Conservation (phyloP, 2,329 filamentous ascomycete genomes). For the Colletotrichum navitas region DNA sequence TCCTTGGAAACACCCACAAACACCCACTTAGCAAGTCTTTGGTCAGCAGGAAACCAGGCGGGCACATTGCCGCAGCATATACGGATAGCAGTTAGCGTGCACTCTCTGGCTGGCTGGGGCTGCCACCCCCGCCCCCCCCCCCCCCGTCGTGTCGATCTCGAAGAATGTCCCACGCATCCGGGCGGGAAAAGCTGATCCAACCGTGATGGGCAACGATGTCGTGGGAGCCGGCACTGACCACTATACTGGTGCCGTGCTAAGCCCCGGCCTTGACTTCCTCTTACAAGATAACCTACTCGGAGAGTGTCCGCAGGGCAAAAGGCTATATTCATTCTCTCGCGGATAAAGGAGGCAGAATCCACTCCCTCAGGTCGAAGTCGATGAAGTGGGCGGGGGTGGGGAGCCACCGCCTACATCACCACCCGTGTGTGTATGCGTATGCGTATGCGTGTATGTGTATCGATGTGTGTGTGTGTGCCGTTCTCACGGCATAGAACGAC, state of each 20-base stretch:
- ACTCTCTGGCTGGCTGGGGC: not conserved
- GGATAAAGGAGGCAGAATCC: not conserved
- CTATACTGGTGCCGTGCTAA: too few relatives aligned
- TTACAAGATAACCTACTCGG: not conserved
- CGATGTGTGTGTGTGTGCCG: not conserved
- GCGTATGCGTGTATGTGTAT: too few relatives aligned
- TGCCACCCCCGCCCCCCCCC: too few relatives aligned
- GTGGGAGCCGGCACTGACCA: constrained; percentile 32
- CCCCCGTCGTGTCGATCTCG: constrained; percentile 33
- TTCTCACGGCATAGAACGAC: not conserved
- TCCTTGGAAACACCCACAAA: constrained; percentile 31
- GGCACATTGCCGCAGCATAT: too few relatives aligned
- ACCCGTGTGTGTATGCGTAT: not conserved
- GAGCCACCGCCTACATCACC: not conserved
- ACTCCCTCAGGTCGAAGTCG: not conserved
- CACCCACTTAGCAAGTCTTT: constrained; percentile 16
- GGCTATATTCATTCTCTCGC: not conserved
- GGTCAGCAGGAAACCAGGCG: constrained; percentile 27
- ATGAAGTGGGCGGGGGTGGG: not conserved
- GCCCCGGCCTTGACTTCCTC: not conserved
- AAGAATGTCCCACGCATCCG: constrained; percentile 37
- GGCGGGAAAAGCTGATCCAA: constrained; percentile 33
- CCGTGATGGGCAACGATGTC: constrained; percentile 41
- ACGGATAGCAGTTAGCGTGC: too few relatives aligned
- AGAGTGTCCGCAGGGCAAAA: not conserved